Percentiles rank a stretch among this genome's conserved stretches.
Evolutionary conservation across 2,329 filamentous ascomycete species (phyloP).

Genomic region (Aspergillus terreus): DNA sequence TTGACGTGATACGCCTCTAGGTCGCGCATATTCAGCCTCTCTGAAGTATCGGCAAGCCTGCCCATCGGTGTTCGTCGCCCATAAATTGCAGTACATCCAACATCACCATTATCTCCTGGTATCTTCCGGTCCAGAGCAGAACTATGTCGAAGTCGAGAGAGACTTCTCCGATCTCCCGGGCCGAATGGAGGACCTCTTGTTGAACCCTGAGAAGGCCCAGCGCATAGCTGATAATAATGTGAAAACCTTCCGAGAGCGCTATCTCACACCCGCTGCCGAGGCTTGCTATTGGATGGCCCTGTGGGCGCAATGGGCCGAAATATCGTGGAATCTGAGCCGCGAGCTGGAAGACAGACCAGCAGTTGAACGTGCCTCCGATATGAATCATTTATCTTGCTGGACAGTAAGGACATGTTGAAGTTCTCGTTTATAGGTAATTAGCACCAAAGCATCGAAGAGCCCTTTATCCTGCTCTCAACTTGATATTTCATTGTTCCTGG

Average conservation of each 20-base stretch:
- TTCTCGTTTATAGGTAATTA: constrained; percentile 5
- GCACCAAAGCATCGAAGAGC: too few relatives aligned
- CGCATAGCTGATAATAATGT: constrained; percentile 46
- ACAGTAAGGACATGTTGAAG: constrained; percentile 23
- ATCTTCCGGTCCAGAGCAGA: constrained; percentile 41
- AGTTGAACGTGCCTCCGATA: constrained; percentile 22
- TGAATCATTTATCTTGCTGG: constrained; percentile 28
- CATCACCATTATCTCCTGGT: constrained; percentile 45
- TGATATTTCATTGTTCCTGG: too few relatives aligned
- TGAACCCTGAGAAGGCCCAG: constrained; percentile 34
- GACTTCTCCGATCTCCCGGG: constrained; percentile 53
- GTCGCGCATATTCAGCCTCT: constrained; percentile 45
- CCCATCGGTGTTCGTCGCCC: constrained; percentile 43
- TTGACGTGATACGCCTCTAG: constrained; percentile 5
- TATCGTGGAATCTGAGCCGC: constrained; percentile 23
- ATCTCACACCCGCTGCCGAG: constrained; percentile 48
- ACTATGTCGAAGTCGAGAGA: constrained; percentile 44
- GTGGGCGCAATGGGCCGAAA: constrained; percentile 4
- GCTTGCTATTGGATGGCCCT: constrained; percentile 50
- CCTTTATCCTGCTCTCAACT: too few relatives aligned
- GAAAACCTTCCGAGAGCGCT: constrained; percentile 44
- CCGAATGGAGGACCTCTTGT: constrained; percentile 33
- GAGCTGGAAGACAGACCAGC: constrained; percentile 16
- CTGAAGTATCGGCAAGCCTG: constrained; percentile 50
- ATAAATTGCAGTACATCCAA: constrained; percentile 45